These are phyloP conservation scores for Venturia aucupariae DNA, from an alignment of 2,329 filamentous ascomycete species.

Conservation along the genomic window DNA sequence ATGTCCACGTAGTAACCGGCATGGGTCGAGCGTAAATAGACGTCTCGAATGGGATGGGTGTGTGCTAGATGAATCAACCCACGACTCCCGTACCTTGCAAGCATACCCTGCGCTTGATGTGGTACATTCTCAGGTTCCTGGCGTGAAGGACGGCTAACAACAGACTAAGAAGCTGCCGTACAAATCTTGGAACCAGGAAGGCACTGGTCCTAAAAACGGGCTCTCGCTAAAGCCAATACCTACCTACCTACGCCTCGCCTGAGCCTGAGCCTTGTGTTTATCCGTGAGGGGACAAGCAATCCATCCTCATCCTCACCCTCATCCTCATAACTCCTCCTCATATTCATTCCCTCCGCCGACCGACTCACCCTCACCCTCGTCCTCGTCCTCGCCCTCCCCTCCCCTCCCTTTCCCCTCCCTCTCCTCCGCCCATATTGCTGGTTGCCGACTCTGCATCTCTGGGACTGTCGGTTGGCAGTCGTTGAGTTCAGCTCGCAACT, in stretches of 20 bases:
- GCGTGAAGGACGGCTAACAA: neutral
- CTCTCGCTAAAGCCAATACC: neutral
- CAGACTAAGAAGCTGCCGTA: neutral
- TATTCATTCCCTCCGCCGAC: neutral
- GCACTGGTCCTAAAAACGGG: conserved; percentile 3
- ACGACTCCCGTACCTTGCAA: neutral
- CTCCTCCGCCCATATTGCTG: neutral
- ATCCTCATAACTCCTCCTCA: neutral
- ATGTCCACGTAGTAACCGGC: conserved; percentile 2
- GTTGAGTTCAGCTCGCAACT: neutral
- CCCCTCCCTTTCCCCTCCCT: neutral
- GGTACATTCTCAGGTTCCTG: neutral
- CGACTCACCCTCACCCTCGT: neutral
- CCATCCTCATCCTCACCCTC: neutral
- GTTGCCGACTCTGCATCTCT: neutral
- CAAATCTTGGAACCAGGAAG: conserved; percentile 2
- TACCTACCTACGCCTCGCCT: neutral
- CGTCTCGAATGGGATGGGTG: neutral
- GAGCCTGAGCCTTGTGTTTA: neutral
- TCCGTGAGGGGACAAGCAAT: conserved; percentile 6
- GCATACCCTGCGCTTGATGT: neutral
- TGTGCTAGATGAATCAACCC: neutral
- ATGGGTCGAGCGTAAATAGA: conserved; percentile 3
- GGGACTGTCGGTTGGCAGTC: neutral
- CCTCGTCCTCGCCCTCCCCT: neutral